Evolutionary conservation across 495 filamentous ascomycete genomes (phyloP).

Genomic region (Penicillium bialowiezense): DNA sequence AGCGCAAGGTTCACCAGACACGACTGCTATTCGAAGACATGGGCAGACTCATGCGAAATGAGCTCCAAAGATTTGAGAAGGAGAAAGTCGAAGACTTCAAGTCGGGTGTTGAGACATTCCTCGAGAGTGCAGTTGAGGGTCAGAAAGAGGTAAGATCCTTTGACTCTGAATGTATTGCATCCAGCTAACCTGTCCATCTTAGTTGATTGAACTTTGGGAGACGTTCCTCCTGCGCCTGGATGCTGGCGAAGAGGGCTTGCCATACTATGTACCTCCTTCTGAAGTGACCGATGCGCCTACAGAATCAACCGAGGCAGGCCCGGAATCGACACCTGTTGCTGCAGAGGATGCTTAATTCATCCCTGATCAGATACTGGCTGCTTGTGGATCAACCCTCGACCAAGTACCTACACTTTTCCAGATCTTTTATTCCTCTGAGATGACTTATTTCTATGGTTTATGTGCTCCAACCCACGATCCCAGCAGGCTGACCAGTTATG

Average conservation of each 20-base stretch:
- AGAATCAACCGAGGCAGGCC: slow-evolving; percentile 21
- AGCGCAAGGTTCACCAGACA: slow-evolving; percentile 88
- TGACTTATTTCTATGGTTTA: background rate
- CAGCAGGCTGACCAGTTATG: slow-evolving; percentile 8
- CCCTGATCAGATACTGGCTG: background rate
- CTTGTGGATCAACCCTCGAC: slow-evolving; percentile 4
- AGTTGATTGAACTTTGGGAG: slow-evolving; percentile 99
- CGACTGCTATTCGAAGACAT: slow-evolving; percentile 94
- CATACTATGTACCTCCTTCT: slow-evolving; percentile 65
- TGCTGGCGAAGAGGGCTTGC: slow-evolving; percentile 81
- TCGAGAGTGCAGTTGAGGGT: slow-evolving; percentile 94
- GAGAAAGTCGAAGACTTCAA: slow-evolving; percentile 99
- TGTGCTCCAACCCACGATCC: slow-evolving; percentile 3
- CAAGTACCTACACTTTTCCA: background rate
- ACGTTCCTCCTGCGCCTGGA: slow-evolving; percentile 95
- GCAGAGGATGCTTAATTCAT: slow-evolving; percentile 15
- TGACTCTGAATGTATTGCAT: background rate
- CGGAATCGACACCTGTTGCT: slow-evolving; percentile 25
- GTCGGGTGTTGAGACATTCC: slow-evolving; percentile 92
- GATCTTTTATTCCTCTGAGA: slow-evolving; percentile 5
- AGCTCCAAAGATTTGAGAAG: slow-evolving; percentile 90
- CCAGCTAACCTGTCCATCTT: slow-evolving; percentile 18
- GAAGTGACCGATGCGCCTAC: slow-evolving; percentile 14
- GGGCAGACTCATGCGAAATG: slow-evolving; percentile 85
- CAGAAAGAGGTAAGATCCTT: slow-evolving; percentile 83